Evolutionary conservation across 768 basidiomycete genomes (phyloP), one percentile per base, ranked within the genome.

Genomic region (Russula lepida): DNA sequence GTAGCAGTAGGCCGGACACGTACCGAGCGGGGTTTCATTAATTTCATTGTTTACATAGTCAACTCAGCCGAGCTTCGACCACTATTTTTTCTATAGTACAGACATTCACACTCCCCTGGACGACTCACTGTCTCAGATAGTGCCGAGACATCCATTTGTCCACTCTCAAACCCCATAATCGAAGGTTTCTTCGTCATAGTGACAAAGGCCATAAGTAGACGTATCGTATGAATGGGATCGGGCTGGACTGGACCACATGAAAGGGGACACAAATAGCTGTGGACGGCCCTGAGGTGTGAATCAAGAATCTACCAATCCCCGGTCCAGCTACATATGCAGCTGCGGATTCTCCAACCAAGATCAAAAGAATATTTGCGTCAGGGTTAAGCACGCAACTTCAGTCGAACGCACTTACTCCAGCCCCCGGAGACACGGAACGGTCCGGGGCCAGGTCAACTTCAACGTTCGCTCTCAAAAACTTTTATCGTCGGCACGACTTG

Each of bases 11-110:
- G 32, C 17, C 51, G 44, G 50, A 51, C 56, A 58, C 46, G 23
- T 39, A 52, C 53, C 52, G 30, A 43, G 49, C 54, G 49, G 59
- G 47, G 44, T 62, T 56, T 62, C 35, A 47, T 53, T 33, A 23
- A 37, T 37, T 37, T 17, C 35, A 37, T 37, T 37, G 35, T 37
- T 55, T 47, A 13, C 13, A 47, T 25, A 4, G 11, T 46, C 44
- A 46, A 23, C 13, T 47, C 46, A 25, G 15, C 25, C 46, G 11
- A 46, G 39, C 39, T 19, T 46, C 23, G 13, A 25, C 46, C 46
- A 27, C 46, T 43, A 4, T 43, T n/a, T 47, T 15, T 27, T 44
- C 43, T 47, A 47, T 47, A 27, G 12, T 47, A 15, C 46, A 23
- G 6, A 47, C 23, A 13, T 47, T 47, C 25, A 27, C 25, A n/a